Evolutionary conservation across 257 asterid genomes (phyloP).

Genomic region (Eustoma russellianum): DNA sequence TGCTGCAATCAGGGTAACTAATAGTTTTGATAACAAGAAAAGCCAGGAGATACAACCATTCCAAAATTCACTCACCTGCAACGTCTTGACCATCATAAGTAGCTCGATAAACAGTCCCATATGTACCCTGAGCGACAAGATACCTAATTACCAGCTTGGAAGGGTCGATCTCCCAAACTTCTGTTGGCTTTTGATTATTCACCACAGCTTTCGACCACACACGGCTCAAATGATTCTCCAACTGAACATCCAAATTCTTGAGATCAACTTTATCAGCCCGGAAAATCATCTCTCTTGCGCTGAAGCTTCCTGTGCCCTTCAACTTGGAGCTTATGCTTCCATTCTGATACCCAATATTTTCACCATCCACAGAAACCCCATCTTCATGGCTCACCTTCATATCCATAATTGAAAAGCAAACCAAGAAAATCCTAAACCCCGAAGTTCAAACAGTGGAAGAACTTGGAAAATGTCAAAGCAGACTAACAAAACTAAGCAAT

Average conservation of each 20-base stretch:
- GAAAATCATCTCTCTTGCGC: constrained; percentile 16
- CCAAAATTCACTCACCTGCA: constrained; percentile 39
- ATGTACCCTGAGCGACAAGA: constrained; percentile 78
- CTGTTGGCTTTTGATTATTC: constrained; percentile 12
- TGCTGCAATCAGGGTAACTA: too few species aligned
- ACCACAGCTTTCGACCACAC: constrained; percentile 27
- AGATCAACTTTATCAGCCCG: constrained; percentile 62
- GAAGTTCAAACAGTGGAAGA: constrained; percentile 1
- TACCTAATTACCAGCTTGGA: constrained; percentile 47
- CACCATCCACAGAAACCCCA: constrained; percentile 23
- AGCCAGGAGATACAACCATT: too few species aligned
- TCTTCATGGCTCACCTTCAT: constrained; percentile 23
- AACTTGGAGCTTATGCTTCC: constrained; percentile 23
- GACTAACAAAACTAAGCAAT: background rate
- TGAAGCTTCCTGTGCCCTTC: constrained; percentile 20
- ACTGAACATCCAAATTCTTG: constrained; percentile 46
- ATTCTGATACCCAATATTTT: constrained; percentile 13
- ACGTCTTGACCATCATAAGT: constrained; percentile 72
- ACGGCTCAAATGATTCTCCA: constrained; percentile 48
- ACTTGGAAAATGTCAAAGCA: background rate
- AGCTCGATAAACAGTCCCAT: constrained; percentile 86
- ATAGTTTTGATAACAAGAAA: too few species aligned
- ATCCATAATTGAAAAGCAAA: constrained; percentile 40
- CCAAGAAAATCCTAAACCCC: background rate
- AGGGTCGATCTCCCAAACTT: constrained; percentile 84